Percentiles rank a stretch among this genome's conserved stretches.
These are phyloP conservation scores for Suhomyces terraborum DNA, from an alignment of 1,139 yeast genomes.

Conservation along the genomic window DNA sequence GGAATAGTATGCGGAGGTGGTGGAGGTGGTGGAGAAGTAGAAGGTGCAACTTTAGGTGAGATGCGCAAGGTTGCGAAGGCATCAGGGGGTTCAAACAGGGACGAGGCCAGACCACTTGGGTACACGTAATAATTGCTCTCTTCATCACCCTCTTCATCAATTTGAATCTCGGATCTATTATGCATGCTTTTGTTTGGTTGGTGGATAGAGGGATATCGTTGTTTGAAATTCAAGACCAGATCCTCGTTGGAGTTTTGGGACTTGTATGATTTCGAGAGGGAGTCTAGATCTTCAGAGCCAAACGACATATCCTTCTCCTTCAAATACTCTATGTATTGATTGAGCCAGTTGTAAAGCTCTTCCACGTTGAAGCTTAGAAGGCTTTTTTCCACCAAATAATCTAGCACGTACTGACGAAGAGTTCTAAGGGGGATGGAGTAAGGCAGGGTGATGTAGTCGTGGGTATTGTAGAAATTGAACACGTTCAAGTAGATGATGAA, in stretches of 20 bases:
- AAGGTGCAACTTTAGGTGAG: constrained; percentile 1
- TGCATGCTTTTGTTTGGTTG: neutral
- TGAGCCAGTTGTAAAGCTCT: constrained; percentile 44
- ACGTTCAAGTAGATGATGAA: constrained; percentile 48
- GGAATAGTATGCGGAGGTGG: constrained; percentile 8
- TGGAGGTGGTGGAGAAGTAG: constrained; percentile 6
- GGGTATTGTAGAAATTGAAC: constrained; percentile 43
- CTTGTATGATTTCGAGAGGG: constrained; percentile 3
- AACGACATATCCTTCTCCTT: constrained; percentile 31
- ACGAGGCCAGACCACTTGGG: constrained; percentile 6
- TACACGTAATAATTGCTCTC: constrained; percentile 7
- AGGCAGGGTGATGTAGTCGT: constrained; percentile 26
- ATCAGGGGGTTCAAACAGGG: neutral
- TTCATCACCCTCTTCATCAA: constrained; percentile 2
- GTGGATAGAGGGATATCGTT: constrained; percentile 14
- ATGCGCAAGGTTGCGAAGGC: neutral
- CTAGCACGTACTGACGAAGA: constrained; percentile 33
- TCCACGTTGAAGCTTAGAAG: constrained; percentile 40
- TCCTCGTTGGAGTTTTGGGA: constrained; percentile 7
- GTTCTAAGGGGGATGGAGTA: constrained; percentile 27
- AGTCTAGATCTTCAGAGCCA: neutral
- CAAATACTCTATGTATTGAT: constrained; percentile 44
- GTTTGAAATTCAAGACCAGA: constrained; percentile 9
- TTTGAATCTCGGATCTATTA: neutral
- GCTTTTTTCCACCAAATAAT: constrained; percentile 34